Evolutionary conservation across 2,329 filamentous ascomycete species (phyloP), one percentile per base, ranked within the genome.

Genomic region (Aspergillus calidoustus): DNA sequence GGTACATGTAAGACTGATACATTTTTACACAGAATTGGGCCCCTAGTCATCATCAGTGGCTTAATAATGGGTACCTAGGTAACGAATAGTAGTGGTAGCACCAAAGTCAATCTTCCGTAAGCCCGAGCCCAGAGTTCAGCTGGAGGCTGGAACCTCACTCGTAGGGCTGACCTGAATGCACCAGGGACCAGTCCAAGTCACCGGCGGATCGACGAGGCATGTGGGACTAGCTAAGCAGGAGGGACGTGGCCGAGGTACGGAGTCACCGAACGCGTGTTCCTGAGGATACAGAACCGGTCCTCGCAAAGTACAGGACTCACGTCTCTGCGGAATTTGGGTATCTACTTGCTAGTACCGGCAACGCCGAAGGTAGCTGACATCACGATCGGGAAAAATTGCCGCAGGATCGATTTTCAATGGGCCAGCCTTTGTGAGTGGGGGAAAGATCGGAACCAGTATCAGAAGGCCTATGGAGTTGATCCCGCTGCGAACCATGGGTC

Each of bases 401-500:
- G 52, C 43, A 56, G 47, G 38, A 34, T 34, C 46, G 28, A 13
- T 56, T 59, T 59, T 44, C 56, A 11, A 54, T 31, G 43, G 28
- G 19, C 22, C 28, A 47, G 19, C 22, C 28, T 38, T 6, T 49
- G 22, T 23, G 52, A 28, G 60, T 31, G 22, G 25, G 28, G 22
- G 17, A 30, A 25, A 50, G 34, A 49, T 54, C 57, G n/a, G 43
- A 56, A 22, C 41, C 46, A 22, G 55, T 54, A 60, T 60, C 22
- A 31, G 4, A 38, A 55, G 49, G 47, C 54, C 63, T 64, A 60
- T 66, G 60, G 60, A 62, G 62, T 41, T 13, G 52, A 55, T 54
- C 56, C 61, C 60, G 64, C 25, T 43, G 52, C 43, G 53, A 66
- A 66, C 64, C 63, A 62, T 62, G 63, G 66, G 55, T 63, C 65